phyloP scores from a whole-genome alignment of 2,329 filamentous ascomycete genomes.

The Aureobasidium lini region DNA sequence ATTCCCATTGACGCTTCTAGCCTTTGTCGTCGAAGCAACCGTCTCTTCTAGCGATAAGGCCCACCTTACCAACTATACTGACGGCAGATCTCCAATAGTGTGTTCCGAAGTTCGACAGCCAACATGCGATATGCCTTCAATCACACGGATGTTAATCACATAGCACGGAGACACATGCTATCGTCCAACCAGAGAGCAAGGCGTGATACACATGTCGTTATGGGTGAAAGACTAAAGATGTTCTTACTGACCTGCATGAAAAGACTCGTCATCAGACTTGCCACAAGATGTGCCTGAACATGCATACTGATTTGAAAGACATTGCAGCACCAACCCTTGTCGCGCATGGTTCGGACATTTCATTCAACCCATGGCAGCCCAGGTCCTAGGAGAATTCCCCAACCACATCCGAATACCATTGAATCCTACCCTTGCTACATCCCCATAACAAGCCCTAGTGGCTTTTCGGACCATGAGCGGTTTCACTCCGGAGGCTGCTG shows the following conservation, averaged over 20 bases:
- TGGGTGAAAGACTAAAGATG: background rate
- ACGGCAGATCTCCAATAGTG: too few species aligned
- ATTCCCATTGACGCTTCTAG: background rate
- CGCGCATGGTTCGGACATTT: slow-evolving; percentile 1
- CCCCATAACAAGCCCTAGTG: background rate
- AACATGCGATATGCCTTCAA: background rate
- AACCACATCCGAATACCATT: background rate
- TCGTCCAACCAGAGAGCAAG: background rate
- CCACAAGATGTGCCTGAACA: background rate
- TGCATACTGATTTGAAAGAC: background rate
- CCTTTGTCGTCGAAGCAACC: background rate
- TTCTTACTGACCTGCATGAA: background rate
- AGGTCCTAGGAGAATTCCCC: background rate
- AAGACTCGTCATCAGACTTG: background rate
- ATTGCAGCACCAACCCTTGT: background rate
- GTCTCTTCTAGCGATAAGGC: background rate
- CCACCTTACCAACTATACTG: background rate
- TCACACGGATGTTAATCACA: background rate
- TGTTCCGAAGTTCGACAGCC: too few species aligned
- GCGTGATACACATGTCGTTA: background rate
- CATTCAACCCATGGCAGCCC: background rate
- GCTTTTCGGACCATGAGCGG: background rate
- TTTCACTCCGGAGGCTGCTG: background rate
- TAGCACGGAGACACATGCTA: background rate
- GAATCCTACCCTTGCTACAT: background rate